Evolutionary conservation across 495 filamentous ascomycete species (phyloP).

Genomic region (Lasiosphaeriaceae sp.): DNA sequence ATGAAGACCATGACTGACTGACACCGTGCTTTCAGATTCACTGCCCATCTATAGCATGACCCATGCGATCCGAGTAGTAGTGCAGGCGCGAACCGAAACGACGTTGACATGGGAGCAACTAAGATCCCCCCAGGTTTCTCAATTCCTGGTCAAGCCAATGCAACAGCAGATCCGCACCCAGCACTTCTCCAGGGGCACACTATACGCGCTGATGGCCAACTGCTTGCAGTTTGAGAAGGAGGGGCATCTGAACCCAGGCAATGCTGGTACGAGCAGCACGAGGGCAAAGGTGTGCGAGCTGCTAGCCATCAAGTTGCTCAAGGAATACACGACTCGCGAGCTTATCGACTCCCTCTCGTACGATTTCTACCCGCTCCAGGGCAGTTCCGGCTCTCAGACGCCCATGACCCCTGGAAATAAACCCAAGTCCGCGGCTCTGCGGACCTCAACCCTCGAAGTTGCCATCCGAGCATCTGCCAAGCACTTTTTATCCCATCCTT

Average conservation of each 20-base stretch:
- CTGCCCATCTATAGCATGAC: constrained; percentile 88
- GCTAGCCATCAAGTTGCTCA: constrained; percentile 83
- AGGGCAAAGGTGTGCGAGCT: constrained; percentile 85
- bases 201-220: constrained; percentile 90
- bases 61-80: constrained; percentile 78
- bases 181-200: constrained; percentile 77
- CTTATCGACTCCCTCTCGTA: constrained; percentile 90
- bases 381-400: constrained; percentile 49
- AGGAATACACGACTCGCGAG: constrained; percentile 83
- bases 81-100: constrained; percentile 80
- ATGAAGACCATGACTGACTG: constrained; percentile 6
- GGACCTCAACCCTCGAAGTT: constrained; percentile 85
- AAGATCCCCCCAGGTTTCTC: constrained; percentile 88
- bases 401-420: constrained; percentile 33
- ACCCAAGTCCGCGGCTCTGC: constrained; percentile 50
- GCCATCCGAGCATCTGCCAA: constrained; percentile 89
- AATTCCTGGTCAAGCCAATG: constrained; percentile 88
- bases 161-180: constrained; percentile 75
- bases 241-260: constrained; percentile 71
- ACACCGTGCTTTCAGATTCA: constrained; percentile 26
- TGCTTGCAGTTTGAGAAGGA: constrained; percentile 91
- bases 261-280: constrained; percentile 74
- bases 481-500: constrained; percentile 80
- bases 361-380: constrained; percentile 89
- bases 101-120: constrained; percentile 94